Evolutionary conservation across 768 basidiomycete species (phyloP).

Genomic region (Boletus patriciae): DNA sequence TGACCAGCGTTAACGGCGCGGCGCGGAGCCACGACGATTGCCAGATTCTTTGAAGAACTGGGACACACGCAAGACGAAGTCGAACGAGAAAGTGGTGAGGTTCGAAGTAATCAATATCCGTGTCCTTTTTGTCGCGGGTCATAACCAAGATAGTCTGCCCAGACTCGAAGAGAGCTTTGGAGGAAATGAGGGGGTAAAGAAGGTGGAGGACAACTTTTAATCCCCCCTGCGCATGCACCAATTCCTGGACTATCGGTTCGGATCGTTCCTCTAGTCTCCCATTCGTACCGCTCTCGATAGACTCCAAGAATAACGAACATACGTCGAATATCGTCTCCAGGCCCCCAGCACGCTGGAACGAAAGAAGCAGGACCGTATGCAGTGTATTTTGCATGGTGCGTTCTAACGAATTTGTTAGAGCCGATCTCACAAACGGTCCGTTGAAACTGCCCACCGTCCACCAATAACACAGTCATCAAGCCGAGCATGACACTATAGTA

Average conservation of each 20-base stretch:
- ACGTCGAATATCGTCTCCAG: slow-evolving; percentile 63
- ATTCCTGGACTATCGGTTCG: slow-evolving; percentile 56
- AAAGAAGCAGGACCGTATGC: slow-evolving; percentile 78
- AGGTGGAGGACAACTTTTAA: slow-evolving; percentile 80
- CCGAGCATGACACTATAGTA: slow-evolving; percentile 58
- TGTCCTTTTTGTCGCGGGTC: slow-evolving; percentile 76
- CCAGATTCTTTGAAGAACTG: slow-evolving; percentile 73
- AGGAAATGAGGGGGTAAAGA: slow-evolving; percentile 70
- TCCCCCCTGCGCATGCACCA: slow-evolving; percentile 76
- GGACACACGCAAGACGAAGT: slow-evolving; percentile 68
- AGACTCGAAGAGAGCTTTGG: slow-evolving; percentile 82
- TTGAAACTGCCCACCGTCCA: slow-evolving; percentile 48
- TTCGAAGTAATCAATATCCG: slow-evolving; percentile 78
- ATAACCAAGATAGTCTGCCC: slow-evolving; percentile 73
- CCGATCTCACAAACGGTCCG: not conserved
- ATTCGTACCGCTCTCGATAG: slow-evolving; percentile 55
- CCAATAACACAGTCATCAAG: slow-evolving; percentile 49
- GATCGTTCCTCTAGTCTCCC: slow-evolving; percentile 57
- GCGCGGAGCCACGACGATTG: slow-evolving; percentile 76
- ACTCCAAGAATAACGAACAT: slow-evolving; percentile 51
- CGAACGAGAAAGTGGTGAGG: slow-evolving; percentile 85
- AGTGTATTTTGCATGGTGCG: slow-evolving; percentile 70
- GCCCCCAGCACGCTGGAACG: slow-evolving; percentile 72
- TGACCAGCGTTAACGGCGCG: slow-evolving; percentile 72
- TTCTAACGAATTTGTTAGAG: slow-evolving; percentile 45